Conservation (phyloP, 2,329 filamentous ascomycete species). For the Ophiostoma quercus region DNA sequence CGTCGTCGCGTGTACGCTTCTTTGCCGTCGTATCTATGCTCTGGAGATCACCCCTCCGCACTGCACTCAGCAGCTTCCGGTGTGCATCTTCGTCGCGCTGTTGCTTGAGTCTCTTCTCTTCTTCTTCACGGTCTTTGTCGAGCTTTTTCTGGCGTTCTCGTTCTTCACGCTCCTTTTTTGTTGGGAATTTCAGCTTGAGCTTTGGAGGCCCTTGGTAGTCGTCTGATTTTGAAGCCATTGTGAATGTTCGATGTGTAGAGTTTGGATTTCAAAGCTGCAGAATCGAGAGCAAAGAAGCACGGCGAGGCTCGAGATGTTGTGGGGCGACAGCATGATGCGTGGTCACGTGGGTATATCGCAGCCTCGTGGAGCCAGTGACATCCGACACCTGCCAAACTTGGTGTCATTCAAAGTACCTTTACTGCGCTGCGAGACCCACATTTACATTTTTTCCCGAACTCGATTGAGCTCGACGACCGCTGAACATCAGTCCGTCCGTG, state of each 20-base stretch:
- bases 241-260: background rate
- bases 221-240: background rate
- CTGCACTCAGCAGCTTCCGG: conserved; percentile 27
- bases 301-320: background rate
- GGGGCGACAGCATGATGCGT: background rate
- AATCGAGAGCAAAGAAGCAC: background rate
- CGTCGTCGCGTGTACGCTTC: conserved; percentile 26
- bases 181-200: conserved; percentile 17
- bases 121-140: conserved; percentile 54
- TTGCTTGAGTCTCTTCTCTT: conserved; percentile 33
- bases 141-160: conserved; percentile 71
- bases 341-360: conserved; percentile 9
- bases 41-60: conserved; percentile 26
- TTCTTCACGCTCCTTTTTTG: conserved; percentile 64
- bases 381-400: background rate
- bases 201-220: conserved; percentile 19
- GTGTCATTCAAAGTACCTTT: background rate
- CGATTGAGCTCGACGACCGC: conserved; percentile 4
- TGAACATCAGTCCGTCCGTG: background rate
- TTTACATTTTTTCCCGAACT: conserved; percentile 42
- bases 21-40: conserved; percentile 30
- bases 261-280: background rate
- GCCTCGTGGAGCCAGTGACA: background rate
- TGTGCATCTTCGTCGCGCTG: conserved; percentile 27
- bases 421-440: background rate